phyloP scores from a whole-genome alignment of 208 protist species.

The Kentomonas sorsogonicus region DNA sequence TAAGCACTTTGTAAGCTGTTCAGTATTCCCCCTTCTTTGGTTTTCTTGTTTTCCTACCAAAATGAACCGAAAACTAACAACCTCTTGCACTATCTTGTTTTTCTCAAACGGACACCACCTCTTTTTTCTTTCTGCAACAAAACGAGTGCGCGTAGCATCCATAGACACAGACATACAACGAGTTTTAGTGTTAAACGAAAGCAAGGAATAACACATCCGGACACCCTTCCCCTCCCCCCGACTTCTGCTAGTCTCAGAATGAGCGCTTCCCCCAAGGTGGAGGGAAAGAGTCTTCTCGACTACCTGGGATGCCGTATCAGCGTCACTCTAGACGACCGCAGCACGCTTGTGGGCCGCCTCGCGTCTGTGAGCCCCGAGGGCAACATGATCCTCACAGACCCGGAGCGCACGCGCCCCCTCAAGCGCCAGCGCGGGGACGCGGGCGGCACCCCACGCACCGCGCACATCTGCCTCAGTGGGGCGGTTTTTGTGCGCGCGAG shows the following conservation, averaged over 20 bases:
- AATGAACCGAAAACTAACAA: too few species aligned
- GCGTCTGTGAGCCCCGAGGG: constrained; percentile 57
- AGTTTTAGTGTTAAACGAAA: not conserved
- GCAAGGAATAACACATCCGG: too few species aligned
- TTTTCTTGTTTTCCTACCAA: not conserved
- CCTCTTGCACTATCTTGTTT: too few species aligned
- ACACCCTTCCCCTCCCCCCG: too few species aligned
- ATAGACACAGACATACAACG: not conserved
- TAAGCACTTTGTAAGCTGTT: too few species aligned
- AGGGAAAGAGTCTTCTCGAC: constrained; percentile 39
- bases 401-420: constrained; percentile 48
- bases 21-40: too few species aligned
- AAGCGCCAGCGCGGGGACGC: constrained; percentile 29
- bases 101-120: too few species aligned
- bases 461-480: constrained; percentile 58
- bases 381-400: constrained; percentile 76
- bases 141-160: too few species aligned
- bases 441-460: constrained; percentile 18
- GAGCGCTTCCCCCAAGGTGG: constrained; percentile 14
- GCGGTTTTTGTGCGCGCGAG: constrained; percentile 74
- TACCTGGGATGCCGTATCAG: constrained; percentile 62
- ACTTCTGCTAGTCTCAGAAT: too few species aligned
- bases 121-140: too few species aligned
- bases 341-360: constrained; percentile 59
- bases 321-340: constrained; percentile 67